Evolutionary conservation across 2,329 filamentous ascomycete species (phyloP).

Genomic region (Elsinoe arachidis): DNA sequence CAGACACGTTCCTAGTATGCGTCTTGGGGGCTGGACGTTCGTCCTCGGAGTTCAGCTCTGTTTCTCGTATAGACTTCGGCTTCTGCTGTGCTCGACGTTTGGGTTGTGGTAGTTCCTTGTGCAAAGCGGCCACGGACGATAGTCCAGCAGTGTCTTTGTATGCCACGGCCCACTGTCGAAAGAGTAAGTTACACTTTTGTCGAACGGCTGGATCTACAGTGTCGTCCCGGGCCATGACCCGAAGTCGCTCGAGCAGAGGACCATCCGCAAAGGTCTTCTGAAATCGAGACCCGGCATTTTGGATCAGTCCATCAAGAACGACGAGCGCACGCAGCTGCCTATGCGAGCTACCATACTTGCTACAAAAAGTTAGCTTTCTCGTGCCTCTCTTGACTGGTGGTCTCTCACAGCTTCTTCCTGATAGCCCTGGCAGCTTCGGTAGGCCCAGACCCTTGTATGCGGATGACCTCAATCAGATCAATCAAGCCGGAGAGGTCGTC

Average conservation of each 20-base stretch:
- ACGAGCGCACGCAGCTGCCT: slow-evolving; percentile 81
- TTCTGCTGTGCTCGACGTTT: slow-evolving; percentile 60
- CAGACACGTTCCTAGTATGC: slow-evolving; percentile 17
- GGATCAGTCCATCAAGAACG: slow-evolving; percentile 84
- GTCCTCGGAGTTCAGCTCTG: slow-evolving; percentile 48
- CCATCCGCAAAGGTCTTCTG: slow-evolving; percentile 84
- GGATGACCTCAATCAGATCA: slow-evolving; percentile 88
- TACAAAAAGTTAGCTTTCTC: slow-evolving; percentile 25
- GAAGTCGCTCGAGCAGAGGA: slow-evolving; percentile 79
- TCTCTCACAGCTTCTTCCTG: slow-evolving; percentile 76
- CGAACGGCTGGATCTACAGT: slow-evolving; percentile 79
- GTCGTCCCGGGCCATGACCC: slow-evolving; percentile 76
- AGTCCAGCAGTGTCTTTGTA: slow-evolving; percentile 77
- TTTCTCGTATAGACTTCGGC: slow-evolving; percentile 76
- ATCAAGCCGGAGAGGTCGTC: slow-evolving; percentile 88
- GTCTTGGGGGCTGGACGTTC: slow-evolving; percentile 20
- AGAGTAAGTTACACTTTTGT: slow-evolving; percentile 78
- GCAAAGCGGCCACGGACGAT: slow-evolving; percentile 68
- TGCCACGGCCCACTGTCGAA: slow-evolving; percentile 73
- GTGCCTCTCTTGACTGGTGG: not conserved
- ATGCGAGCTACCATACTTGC: slow-evolving; percentile 91
- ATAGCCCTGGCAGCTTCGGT: slow-evolving; percentile 84
- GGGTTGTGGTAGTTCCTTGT: slow-evolving; percentile 56
- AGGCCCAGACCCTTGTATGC: slow-evolving; percentile 77
- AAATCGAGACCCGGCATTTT: slow-evolving; percentile 84